A percentile compares a stretch with the other conserved stretches of the same genome.
These are phyloP conservation scores for Botrytis galanthina DNA, from an alignment of 2,329 filamentous ascomycete genomes.

Conservation along the genomic window DNA sequence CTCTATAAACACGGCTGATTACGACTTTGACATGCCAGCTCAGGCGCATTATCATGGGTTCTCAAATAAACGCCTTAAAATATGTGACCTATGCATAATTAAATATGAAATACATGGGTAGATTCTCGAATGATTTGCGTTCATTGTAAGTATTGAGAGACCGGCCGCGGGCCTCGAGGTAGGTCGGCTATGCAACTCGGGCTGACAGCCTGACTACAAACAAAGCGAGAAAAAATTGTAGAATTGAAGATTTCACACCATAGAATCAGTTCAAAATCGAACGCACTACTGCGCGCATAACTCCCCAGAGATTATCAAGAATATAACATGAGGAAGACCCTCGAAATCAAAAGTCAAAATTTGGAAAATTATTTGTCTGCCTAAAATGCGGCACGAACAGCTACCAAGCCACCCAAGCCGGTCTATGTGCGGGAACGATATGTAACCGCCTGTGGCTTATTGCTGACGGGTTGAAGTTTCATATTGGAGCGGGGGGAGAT, in stretches of 20 bases:
- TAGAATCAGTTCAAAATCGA: not conserved
- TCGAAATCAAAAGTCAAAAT: not conserved
- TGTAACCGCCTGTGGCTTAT: not conserved
- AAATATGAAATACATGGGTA: not conserved
- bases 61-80: not conserved
- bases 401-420: not conserved
- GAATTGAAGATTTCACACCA: not conserved
- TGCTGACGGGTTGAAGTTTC: not conserved
- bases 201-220: not conserved
- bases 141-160: not conserved
- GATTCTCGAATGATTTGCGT: not conserved
- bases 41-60: not conserved
- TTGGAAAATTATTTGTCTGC: not conserved
- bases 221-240: not conserved
- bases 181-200: not conserved
- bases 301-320: not conserved
- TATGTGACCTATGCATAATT: too few species aligned
- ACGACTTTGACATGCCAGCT: not conserved
- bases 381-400: not conserved
- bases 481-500: not conserved
- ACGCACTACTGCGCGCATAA: too few species aligned
- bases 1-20: not conserved
- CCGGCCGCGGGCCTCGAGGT: not conserved
- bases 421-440: not conserved
- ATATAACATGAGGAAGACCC: too few species aligned